Percentiles rank a stretch among this genome's conserved stretches.
Conservation (phyloP, 2,329 filamentous ascomycete genomes). For the Sclerotinia spermophila region DNA sequence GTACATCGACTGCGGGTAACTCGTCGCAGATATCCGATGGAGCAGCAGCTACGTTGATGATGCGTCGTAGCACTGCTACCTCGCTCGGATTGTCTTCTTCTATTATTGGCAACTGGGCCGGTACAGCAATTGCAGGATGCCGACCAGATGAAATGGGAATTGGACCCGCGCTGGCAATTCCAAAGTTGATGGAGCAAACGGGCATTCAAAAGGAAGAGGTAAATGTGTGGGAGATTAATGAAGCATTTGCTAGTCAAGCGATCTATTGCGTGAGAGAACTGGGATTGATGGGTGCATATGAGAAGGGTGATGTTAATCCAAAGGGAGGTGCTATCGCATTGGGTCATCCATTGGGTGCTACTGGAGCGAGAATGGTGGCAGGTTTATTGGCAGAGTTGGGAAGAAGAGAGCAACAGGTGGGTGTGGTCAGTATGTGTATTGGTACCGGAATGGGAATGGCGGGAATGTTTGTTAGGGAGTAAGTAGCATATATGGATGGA, state of each 20-base stretch:
- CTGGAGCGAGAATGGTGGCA: slow-evolving; percentile 75
- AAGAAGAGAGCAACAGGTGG: slow-evolving; percentile 66
- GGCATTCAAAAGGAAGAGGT: slow-evolving; percentile 68
- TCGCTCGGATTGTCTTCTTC: slow-evolving; percentile 63
- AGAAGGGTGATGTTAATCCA: slow-evolving; percentile 74
- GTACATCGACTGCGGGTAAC: slow-evolving; percentile 82
- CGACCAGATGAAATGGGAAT: slow-evolving; percentile 91
- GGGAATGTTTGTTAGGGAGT: slow-evolving; percentile 63
- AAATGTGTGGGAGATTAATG: slow-evolving; percentile 89
- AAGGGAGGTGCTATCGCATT: slow-evolving; percentile 93
- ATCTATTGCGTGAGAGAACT: slow-evolving; percentile 69
- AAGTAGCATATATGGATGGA: slow-evolving; percentile 23
- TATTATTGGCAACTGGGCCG: slow-evolving; percentile 82
- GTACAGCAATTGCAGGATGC: slow-evolving; percentile 71
- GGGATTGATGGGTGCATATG: slow-evolving; percentile 59
- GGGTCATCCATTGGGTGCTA: slow-evolving; percentile 87
- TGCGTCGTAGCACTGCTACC: slow-evolving; percentile 76
- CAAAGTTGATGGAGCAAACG: slow-evolving; percentile 68
- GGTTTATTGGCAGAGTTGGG: slow-evolving; percentile 62
- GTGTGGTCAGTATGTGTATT: slow-evolving; percentile 88
- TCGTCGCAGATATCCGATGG: slow-evolving; percentile 83
- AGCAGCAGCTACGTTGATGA: slow-evolving; percentile 77
- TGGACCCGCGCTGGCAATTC: slow-evolving; percentile 82
- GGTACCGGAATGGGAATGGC: slow-evolving; percentile 79
- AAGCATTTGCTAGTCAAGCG: slow-evolving; percentile 67